Evolutionary conservation across 768 basidiomycete genomes (phyloP).

Genomic region (Auricularia cornea): DNA sequence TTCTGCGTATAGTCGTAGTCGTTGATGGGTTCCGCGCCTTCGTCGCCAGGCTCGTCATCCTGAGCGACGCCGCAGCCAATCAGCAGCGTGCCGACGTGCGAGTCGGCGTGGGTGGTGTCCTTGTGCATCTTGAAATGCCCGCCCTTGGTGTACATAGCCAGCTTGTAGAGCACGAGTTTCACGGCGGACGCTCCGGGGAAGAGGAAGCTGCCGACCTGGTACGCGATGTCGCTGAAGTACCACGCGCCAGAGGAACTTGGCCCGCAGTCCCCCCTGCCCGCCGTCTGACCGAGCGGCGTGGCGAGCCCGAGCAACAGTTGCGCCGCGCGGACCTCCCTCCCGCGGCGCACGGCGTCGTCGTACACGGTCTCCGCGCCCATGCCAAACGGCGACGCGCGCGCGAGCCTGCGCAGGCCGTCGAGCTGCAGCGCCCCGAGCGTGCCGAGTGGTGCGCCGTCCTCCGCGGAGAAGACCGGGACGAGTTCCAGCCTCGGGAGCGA

Average conservation of each 20-base stretch:
- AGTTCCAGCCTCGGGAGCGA: no score
- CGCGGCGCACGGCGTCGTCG: background rate
- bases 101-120: constrained; percentile 20
- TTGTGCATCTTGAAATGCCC: constrained; percentile 22
- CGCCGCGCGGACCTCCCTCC: background rate
- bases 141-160: constrained; percentile 23
- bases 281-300: background rate
- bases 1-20: background rate
- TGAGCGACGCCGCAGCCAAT: constrained; percentile 21
- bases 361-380: background rate
- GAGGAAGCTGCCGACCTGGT: background rate
- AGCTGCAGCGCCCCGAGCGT: no score
- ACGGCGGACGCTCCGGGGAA: background rate
- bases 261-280: background rate
- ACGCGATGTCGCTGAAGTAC: background rate
- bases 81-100: constrained; percentile 26
- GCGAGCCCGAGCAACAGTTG: background rate
- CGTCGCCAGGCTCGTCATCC: background rate
- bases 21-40: background rate
- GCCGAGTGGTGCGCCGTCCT: no score
- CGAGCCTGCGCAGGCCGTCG: no score
- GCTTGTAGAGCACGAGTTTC: constrained; percentile 22
- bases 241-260: no score
- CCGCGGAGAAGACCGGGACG: no score
- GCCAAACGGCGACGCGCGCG: background rate